Base-by-base conservation (phyloP, 2,329 filamentous ascomycete genomes). In the Penicillium digitatum region DNA sequence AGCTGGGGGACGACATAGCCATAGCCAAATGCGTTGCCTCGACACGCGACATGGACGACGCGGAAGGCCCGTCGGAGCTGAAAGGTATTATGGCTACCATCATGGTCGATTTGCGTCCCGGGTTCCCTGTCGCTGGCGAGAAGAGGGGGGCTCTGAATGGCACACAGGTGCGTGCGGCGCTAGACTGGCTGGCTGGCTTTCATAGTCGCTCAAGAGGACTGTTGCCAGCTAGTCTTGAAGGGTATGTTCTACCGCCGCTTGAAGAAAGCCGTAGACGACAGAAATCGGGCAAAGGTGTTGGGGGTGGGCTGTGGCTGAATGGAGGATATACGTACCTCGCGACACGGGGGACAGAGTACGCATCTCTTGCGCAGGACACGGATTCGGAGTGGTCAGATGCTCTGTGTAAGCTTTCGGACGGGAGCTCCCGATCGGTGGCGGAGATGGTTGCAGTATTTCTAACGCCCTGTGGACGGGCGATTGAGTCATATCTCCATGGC, bases 261-360 rank as follows among this genome's bases (percentile, higher is more conserved):
- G 74, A 84, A 20, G 84, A 87, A 60, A 66, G 65, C 0, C 55
- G 54, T 5, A 63, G 68, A n/a, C 67, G 72, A 22, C 62, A 73
- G 14, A 62, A 66, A 7, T 38, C 60, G 14, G 51, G 40, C 2
- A 54, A 53, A 0, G 55, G 61, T 18, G 57, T 43, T 47, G 60
- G 60, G 6, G 65, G 34, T 11, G 73, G 69, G 5, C 57, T 83
- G 2, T 88, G 86, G 86, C 69, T 85, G 7, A 86, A 87, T 40
- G 86, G 86, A 1, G 85, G 86, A 0, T 88, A 88, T 63, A 87
- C 85, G 0, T 88, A 88, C 61, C 81, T 88, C 0, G 81, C 83
- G 0, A 88, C 86, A 0, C 78, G 86, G 5, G 74, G 74, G 8
- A 78, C 68, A 18, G 86, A 88, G 65, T 86, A 82, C 55, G 66